Percentiles rank a stretch among this genome's conserved stretches.
Conservation (phyloP, 305 asterid species). For the Stenogyne calaminthoides region DNA sequence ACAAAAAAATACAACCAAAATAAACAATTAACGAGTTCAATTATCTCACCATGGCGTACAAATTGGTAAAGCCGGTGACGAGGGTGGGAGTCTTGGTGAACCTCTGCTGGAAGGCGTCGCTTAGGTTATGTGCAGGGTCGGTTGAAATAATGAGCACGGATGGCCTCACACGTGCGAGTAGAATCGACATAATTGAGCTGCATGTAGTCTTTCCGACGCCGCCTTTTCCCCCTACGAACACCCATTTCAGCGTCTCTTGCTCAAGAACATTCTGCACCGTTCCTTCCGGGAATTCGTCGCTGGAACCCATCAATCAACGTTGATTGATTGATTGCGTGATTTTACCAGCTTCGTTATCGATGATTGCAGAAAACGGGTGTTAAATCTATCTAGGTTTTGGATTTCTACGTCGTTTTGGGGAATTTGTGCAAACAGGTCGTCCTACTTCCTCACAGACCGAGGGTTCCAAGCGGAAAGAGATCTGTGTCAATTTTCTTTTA, state of each 20-base stretch:
- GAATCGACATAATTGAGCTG: slow-evolving; percentile 64
- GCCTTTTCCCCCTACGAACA: slow-evolving; percentile 83
- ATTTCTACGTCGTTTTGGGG: slow-evolving; percentile 24
- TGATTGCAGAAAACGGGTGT: slow-evolving; percentile 4
- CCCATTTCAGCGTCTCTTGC: slow-evolving; percentile 75
- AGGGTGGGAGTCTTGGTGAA: slow-evolving; percentile 91
- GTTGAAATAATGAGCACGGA: slow-evolving; percentile 94
- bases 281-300: slow-evolving; percentile 55
- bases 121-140: slow-evolving; percentile 97
- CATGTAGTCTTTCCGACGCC: slow-evolving; percentile 87
- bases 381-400: background rate
- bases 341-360: slow-evolving; percentile 13
- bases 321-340: slow-evolving; percentile 4
- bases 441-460: background rate
- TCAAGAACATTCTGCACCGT: slow-evolving; percentile 64
- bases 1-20: background rate
- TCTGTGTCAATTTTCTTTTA: slow-evolving; percentile 1
- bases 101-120: slow-evolving; percentile 95
- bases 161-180: slow-evolving; percentile 60
- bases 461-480: slow-evolving; percentile 12
- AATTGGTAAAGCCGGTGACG: slow-evolving; percentile 84
- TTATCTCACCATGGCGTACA: slow-evolving; percentile 83
- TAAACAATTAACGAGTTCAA: background rate
- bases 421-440: slow-evolving; percentile 31
- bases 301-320: slow-evolving; percentile 41